Base-by-base conservation (phyloP, 495 filamentous ascomycete species). In the Extremus antarcticus region DNA sequence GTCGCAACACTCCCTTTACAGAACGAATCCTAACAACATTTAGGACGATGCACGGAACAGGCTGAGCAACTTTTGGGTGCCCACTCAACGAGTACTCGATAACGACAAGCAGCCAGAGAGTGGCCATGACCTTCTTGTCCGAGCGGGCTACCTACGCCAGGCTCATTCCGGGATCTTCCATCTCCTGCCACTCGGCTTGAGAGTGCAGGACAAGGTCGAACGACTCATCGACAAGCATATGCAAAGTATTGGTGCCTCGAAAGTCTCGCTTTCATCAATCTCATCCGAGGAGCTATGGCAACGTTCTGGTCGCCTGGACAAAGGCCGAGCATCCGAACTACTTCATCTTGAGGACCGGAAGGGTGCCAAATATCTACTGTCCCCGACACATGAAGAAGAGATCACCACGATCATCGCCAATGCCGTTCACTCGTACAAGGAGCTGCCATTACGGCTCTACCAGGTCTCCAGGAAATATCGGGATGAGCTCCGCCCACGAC, bases 341-440 rank as follows among this genome's bases (percentile, higher is more conserved):
- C 94, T 97, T 65, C 78, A 76, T 38, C 78, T 98, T 45, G 72
- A 77, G 21, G 91, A 96, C 66, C 78, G 91, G 39, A 92, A 85
- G 68, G 81, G 85, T 22, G 72, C 79, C 15, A 76, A 78, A 17
- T 88, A 84, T 54, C 70, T 98, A 23, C 77, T 98, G 17, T 84
- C 92, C 2, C 92, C 92, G 1, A 98, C 92, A 0, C 94, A 98
- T 59, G 92, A 98, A 63, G 92, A 98, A 66, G 92, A 98, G 65
- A 90, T 98, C 53, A 98, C 92, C 0, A 68, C 78, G 0, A 74
- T 97, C 13, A 85, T 94, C 1, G 80, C 80, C 1, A 78, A 74
- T 47, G 75, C 83, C 21, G 74, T 88, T n/a, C 80, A 84, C 47
- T 95, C 88, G 2, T 90, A 95, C 66, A 89, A 88, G 64, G 82